These are phyloP conservation scores for Grigorovia transvaalensis DNA, from an alignment of 805 yeast genomes.

Conservation along the genomic window DNA sequence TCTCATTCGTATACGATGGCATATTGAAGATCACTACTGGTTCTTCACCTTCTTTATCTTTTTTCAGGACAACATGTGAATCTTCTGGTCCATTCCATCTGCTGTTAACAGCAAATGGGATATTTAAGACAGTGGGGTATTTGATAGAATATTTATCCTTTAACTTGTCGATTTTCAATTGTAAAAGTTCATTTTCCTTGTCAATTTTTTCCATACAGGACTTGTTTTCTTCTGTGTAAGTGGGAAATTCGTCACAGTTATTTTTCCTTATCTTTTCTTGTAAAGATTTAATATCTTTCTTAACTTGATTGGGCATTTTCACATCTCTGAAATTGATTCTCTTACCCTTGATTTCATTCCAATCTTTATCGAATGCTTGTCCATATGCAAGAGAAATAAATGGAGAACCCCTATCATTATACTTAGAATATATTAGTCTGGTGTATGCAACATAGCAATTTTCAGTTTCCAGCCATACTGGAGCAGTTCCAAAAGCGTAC, in stretches of 20 bases:
- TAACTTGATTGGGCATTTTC: constrained; percentile 14
- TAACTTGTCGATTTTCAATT: constrained; percentile 4
- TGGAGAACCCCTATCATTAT: constrained; percentile 21
- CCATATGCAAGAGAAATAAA: constrained; percentile 32
- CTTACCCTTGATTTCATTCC: constrained; percentile 5
- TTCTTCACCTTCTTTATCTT: constrained; percentile 6
- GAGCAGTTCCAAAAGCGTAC: constrained; percentile 13
- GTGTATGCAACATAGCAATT: constrained; percentile 40
- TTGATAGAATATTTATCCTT: constrained; percentile 7
- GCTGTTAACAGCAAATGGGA: constrained; percentile 5
- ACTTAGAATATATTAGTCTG: constrained; percentile 28
- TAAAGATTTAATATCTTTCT: constrained; percentile 18
- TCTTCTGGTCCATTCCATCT: constrained; percentile 10
- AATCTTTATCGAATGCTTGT: constrained; percentile 6
- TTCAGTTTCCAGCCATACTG: constrained; percentile 34
- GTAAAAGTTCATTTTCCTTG: constrained; percentile 10
- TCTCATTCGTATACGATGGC: background rate
- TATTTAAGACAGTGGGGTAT: constrained; percentile 8
- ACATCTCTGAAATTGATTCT: constrained; percentile 3
- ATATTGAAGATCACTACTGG: constrained; percentile 12
- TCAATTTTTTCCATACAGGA: constrained; percentile 13
- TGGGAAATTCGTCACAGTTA: constrained; percentile 16
- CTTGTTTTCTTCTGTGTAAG: constrained; percentile 2
- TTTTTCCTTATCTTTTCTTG: constrained; percentile 16
- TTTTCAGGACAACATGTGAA: constrained; percentile 9